Evolutionary conservation across 257 asterid species (phyloP).

Genomic region (Solanum acaule): DNA sequence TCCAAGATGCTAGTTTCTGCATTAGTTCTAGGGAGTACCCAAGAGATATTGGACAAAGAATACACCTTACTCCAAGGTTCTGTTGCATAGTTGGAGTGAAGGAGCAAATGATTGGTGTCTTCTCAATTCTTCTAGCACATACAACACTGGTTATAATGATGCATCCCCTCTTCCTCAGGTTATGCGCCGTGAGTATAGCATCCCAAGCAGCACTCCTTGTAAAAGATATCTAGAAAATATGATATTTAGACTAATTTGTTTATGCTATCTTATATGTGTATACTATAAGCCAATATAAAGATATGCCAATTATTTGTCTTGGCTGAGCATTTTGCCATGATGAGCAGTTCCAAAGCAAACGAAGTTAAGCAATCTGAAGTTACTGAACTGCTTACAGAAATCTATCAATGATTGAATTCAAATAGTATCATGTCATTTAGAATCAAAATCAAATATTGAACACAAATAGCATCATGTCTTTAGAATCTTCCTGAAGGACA

Average conservation of each 20-base stretch:
- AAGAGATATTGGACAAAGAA: background rate
- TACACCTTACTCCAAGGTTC: background rate
- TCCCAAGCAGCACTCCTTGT: conserved; percentile 9
- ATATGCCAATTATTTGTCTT: background rate
- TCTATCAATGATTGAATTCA: background rate
- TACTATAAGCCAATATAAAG: background rate
- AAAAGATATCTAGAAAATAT: conserved; percentile 3
- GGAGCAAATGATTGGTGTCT: conserved; percentile 6
- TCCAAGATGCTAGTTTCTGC: conserved; percentile 1
- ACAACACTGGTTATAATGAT: background rate
- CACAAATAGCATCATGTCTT: background rate
- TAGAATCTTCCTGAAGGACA: background rate
- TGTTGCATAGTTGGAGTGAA: conserved; percentile 4
- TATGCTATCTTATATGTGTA: background rate
- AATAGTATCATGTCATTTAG: background rate
- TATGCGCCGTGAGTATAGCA: conserved; percentile 7
- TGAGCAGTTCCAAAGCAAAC: background rate
- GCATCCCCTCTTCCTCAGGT: conserved; percentile 6
- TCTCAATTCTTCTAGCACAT: background rate
- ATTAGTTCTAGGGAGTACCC: background rate
- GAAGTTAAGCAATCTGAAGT: background rate
- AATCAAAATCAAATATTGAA: background rate
- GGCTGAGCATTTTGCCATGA: background rate
- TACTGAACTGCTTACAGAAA: background rate
- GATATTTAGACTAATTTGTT: conserved; percentile 1